These are phyloP conservation scores for Cladophialophora immunda DNA, from an alignment of 2,329 filamentous ascomycete species.

Conservation along the genomic window DNA sequence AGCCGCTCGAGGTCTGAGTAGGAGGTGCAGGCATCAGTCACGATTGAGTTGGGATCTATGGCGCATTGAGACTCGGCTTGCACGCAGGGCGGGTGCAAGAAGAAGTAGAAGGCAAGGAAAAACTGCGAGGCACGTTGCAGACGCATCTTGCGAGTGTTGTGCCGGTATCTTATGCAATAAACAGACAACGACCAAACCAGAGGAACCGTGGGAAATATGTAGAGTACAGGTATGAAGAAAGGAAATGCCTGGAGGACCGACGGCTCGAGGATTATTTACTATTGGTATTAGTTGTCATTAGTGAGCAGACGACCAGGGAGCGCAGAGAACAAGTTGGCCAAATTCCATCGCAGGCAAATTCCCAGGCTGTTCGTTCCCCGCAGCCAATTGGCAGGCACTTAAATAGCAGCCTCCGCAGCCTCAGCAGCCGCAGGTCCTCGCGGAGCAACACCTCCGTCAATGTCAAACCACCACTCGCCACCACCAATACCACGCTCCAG, in stretches of 20 bases:
- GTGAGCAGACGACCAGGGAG: neutral
- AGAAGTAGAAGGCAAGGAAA: conserved; percentile 37
- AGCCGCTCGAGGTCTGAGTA: conserved; percentile 88
- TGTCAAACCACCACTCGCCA: neutral
- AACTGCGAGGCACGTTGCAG: conserved; percentile 35
- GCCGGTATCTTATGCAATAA: neutral
- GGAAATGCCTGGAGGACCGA: neutral
- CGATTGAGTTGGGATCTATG: conserved; percentile 85
- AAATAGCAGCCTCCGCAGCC: neutral
- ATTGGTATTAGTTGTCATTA: conserved; percentile 2
- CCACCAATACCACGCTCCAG: neutral
- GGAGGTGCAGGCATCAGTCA: conserved; percentile 93
- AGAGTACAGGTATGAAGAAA: neutral
- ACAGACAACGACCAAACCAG: neutral
- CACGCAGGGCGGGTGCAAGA: conserved; percentile 31
- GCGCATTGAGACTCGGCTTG: conserved; percentile 37
- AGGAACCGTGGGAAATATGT: neutral
- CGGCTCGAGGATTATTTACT: neutral
- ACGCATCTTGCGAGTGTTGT: conserved; percentile 25
- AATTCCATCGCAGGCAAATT: conserved; percentile 1
- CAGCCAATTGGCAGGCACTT: neutral
- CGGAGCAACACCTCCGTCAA: too few relatives aligned
- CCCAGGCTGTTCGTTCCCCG: neutral
- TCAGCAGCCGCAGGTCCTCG: neutral
- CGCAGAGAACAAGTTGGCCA: conserved; percentile 2